These are phyloP conservation scores for Cucurbita argyrosperma DNA, from an alignment of 306 rosid genomes.

Conservation along the genomic window DNA sequence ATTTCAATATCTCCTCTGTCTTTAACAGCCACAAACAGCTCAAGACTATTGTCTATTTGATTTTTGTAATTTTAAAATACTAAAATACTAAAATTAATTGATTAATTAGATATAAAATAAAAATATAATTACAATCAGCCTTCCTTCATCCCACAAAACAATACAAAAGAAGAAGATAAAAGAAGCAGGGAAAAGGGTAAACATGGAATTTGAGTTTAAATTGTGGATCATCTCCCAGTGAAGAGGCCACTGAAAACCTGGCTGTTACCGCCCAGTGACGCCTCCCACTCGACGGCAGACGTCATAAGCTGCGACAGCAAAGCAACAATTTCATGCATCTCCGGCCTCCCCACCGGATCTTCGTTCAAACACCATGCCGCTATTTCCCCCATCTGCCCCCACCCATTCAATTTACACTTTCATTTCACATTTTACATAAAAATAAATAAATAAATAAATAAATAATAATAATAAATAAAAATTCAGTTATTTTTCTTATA, in stretches of 20 bases:
- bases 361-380: constrained; percentile 52
- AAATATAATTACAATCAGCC: not conserved
- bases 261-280: constrained; percentile 54
- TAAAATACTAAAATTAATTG: no score
- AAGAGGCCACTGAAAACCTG: constrained; percentile 51
- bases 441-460: no score
- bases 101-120: no score
- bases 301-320: constrained; percentile 31
- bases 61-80: no score
- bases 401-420: not conserved
- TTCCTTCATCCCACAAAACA: not conserved
- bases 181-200: not conserved
- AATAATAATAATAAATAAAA: no score
- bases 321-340: constrained; percentile 46
- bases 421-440: not conserved
- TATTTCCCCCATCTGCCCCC: constrained; percentile 44
- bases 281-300: constrained; percentile 63
- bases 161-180: not conserved
- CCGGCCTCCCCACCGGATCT: constrained; percentile 60
- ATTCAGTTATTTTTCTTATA: no score
- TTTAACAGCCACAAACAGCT: no score
- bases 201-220: not conserved
- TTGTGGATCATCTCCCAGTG: constrained; percentile 41
- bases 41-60: no score
- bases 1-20: no score